A percentile compares a stretch with the other conserved stretches of the same genome.
Evolutionary conservation across 306 rosid species (phyloP).

Genomic region (Trifolium subterraneum): DNA sequence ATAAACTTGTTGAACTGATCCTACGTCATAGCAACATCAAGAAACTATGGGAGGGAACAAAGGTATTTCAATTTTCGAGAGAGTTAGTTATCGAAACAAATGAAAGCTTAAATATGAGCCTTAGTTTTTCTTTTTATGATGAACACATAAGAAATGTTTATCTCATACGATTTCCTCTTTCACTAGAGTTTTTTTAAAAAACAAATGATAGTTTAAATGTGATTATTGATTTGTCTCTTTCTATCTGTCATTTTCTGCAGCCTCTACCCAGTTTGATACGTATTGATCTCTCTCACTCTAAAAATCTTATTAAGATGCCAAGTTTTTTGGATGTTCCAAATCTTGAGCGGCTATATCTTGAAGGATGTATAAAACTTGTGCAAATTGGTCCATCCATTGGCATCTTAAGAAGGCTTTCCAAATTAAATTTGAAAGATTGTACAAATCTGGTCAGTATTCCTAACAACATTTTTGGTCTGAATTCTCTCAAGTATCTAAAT

Average conservation of each 20-base stretch:
- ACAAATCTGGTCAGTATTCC: too few species aligned
- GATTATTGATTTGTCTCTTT: background rate
- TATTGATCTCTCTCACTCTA: slow-evolving; percentile 26
- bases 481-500: background rate
- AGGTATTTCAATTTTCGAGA: too few species aligned
- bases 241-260: background rate
- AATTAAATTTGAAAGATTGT: too few species aligned
- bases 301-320: slow-evolving; percentile 29
- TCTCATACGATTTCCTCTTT: background rate
- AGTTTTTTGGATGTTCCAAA: slow-evolving; percentile 3
- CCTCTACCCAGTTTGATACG: background rate
- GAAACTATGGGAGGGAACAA: too few species aligned
- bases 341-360: slow-evolving; percentile 24
- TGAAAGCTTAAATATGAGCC: background rate
- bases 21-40: too few species aligned
- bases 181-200: background rate
- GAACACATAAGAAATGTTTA: background rate
- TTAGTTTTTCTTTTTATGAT: background rate
- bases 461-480: slow-evolving; percentile 12
- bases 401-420: too few species aligned
- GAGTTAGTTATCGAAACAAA: background rate
- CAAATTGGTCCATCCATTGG: slow-evolving; percentile 23
- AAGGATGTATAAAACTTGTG: slow-evolving; percentile 25
- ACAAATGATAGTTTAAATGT: background rate
- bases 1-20: too few species aligned